Evolutionary conservation across 805 yeast genomes (phyloP), one percentile per base, ranked within the genome.

Genomic region (Cyberlindnera nakhonratchasimensis): DNA sequence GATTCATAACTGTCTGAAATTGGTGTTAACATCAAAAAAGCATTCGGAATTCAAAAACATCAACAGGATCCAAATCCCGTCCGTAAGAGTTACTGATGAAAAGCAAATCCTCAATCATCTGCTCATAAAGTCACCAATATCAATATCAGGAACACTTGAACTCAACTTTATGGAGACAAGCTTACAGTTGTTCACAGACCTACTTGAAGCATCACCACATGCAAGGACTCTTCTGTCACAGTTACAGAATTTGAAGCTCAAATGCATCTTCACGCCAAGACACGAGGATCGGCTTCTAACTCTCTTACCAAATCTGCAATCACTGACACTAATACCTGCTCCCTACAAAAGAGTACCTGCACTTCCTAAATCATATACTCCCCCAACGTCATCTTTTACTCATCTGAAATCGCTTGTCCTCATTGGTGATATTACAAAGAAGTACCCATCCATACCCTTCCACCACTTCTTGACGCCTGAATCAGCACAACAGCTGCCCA

Each of bases 51-150:
- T 14, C 9, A 50, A 47, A 36, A 20, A 18, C 10, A 35, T 56
- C 10, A 40, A 38, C 5, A 29, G 36, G 4, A 25, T 55, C 3
- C 29, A 29, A 13, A 23, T 54, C 3, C 41, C 43, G 2, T 51
- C 60, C 0, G 40, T 51, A 13, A 45, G 51, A 22, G 24, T 51
- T 13, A 24, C 50, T 4, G 62, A 56, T 18, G 62, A 55, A 34
- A 34, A 40, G 17, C 47, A 43, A n/a, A 38, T 53, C 1, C 16
- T 55, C 5, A 45, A 45, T 6, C 42, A 34, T 1, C 31, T 53
- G 3, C 25, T 50, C 2, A 17, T 42, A 2, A 49, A 44, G 24
- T 38, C 51, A 0, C 20, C 28, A 4, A 8, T 53, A 1, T 6
- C 16, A 7, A 37, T 55, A 6, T 30, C n/a, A 7, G 50, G 40